phyloP scores from a whole-genome alignment of 805 yeast genomes.

The Teunomyces funiuensis region DNA sequence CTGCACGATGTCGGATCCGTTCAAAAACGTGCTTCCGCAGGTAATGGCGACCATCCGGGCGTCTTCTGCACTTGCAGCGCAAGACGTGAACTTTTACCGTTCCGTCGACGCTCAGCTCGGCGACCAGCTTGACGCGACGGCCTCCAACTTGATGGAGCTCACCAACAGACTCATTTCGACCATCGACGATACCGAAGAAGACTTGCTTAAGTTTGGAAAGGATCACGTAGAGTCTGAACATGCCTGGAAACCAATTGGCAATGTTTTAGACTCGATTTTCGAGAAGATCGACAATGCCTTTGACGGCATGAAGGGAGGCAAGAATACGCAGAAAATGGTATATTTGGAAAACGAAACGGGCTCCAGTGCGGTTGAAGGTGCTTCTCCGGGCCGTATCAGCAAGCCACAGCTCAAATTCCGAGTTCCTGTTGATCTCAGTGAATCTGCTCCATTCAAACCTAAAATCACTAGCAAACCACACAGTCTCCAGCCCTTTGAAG shows the following conservation, averaged over 20 bases:
- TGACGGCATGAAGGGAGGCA: conserved; percentile 38
- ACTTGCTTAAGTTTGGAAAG: conserved; percentile 35
- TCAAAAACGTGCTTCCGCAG: conserved; percentile 38
- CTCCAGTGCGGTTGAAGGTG: conserved; percentile 9
- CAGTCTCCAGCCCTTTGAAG: conserved; percentile 56
- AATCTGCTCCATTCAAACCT: conserved; percentile 74
- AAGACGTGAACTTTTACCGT: conserved; percentile 75
- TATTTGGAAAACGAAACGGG: conserved; percentile 49
- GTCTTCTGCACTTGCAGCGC: conserved; percentile 68
- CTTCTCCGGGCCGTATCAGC: conserved; percentile 30
- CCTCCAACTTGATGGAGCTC: conserved; percentile 43
- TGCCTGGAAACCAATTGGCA: conserved; percentile 63
- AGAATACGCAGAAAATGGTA: conserved; percentile 29
- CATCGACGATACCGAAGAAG: conserved; percentile 27
- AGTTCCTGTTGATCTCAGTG: conserved; percentile 64
- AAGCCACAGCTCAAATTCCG: conserved; percentile 74
- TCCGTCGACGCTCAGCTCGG: conserved; percentile 55
- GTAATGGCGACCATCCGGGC: conserved; percentile 62
- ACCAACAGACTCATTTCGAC: conserved; percentile 47
- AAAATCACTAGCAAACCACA: conserved; percentile 70
- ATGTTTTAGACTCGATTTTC: conserved; percentile 64
- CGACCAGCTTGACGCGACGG: conserved; percentile 37
- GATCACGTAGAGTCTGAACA: conserved; percentile 42
- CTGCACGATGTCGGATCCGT: conserved; percentile 8
- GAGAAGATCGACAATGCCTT: conserved; percentile 75